A percentile compares a stretch with the other conserved stretches of the same genome.
phyloP scores from a whole-genome alignment of 2,329 filamentous ascomycete genomes.

The Epichloe festucae region DNA sequence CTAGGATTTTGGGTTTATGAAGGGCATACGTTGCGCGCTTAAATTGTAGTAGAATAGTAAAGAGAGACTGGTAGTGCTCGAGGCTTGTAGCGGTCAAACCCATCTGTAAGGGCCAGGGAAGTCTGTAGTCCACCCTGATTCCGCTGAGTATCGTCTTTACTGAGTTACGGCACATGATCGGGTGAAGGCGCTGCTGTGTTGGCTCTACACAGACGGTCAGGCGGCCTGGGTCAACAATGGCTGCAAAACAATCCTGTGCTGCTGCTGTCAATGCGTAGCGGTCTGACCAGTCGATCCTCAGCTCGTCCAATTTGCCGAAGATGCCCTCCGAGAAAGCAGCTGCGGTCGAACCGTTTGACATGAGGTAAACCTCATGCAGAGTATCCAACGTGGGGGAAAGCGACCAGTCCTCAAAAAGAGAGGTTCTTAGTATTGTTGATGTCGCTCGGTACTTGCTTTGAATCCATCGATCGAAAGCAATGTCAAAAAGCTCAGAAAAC shows the following conservation, averaged over 20 bases:
- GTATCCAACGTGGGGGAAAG: slow-evolving; percentile 51
- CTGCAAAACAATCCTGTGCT: slow-evolving; percentile 57
- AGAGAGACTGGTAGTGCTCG: slow-evolving; percentile 55
- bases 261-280: slow-evolving; percentile 68
- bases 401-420: slow-evolving; percentile 54
- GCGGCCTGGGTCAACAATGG: slow-evolving; percentile 43
- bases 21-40: slow-evolving; percentile 58
- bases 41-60: slow-evolving; percentile 65
- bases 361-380: slow-evolving; percentile 63
- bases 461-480: slow-evolving; percentile 65
- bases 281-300: slow-evolving; percentile 58
- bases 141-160: slow-evolving; percentile 44
- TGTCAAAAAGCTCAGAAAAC: slow-evolving; percentile 62
- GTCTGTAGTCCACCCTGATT: slow-evolving; percentile 54
- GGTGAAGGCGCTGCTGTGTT: slow-evolving; percentile 26
- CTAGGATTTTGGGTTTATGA: slow-evolving; percentile 36
- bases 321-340: slow-evolving; percentile 53
- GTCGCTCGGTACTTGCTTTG: slow-evolving; percentile 59
- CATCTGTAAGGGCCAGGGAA: slow-evolving; percentile 56
- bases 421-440: slow-evolving; percentile 49
- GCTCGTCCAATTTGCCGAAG: slow-evolving; percentile 60
- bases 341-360: slow-evolving; percentile 57
- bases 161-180: slow-evolving; percentile 38
- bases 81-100: slow-evolving; percentile 57
- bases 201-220: slow-evolving; percentile 44